A percentile compares a stretch with the other conserved stretches of the same genome.
phyloP scores from a whole-genome alignment of 1,284 basidiomycete species.

The Cryptococcus wingfieldii region DNA sequence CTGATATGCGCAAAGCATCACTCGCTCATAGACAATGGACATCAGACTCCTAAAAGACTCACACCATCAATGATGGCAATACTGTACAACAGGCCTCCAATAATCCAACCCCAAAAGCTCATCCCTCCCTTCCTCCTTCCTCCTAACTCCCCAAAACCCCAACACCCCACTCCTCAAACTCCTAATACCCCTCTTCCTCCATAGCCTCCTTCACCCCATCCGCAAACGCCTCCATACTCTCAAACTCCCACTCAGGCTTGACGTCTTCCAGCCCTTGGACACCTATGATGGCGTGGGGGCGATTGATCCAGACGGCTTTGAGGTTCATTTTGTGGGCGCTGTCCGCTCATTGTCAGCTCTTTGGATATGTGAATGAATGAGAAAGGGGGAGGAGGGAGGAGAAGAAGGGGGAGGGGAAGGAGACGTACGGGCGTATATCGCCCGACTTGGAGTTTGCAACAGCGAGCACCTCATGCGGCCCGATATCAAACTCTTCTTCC shows the following conservation, averaged over 20 bases:
- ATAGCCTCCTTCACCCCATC: constrained; percentile 11
- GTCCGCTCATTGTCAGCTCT: neutral
- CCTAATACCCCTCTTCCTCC: neutral
- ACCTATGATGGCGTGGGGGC: constrained; percentile 21
- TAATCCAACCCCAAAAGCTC: too few species aligned
- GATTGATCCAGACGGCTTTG: constrained; percentile 35
- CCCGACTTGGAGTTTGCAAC: constrained; percentile 33
- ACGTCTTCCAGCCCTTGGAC: constrained; percentile 11
- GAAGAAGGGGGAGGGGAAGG: neutral
- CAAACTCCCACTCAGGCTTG: constrained; percentile 18
- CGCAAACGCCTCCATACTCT: constrained; percentile 22
- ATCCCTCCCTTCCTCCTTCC: too few species aligned
- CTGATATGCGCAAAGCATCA: too few species aligned
- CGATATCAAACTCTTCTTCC: constrained; percentile 24
- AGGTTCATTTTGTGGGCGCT: constrained; percentile 31
- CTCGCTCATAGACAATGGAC: too few species aligned
- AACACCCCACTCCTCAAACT: too few species aligned
- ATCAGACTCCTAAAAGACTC: too few species aligned
- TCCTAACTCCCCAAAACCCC: too few species aligned
- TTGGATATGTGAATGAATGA: neutral
- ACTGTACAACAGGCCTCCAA: too few species aligned
- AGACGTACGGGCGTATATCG: constrained; percentile 33
- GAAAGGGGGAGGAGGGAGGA: neutral
- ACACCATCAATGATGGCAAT: too few species aligned
- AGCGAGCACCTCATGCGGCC: constrained; percentile 23